A percentile compares a stretch with the other conserved stretches of the same genome.
Evolutionary conservation across 495 filamentous ascomycete genomes (phyloP).

Genomic region (Lentithecium fluviatile): DNA sequence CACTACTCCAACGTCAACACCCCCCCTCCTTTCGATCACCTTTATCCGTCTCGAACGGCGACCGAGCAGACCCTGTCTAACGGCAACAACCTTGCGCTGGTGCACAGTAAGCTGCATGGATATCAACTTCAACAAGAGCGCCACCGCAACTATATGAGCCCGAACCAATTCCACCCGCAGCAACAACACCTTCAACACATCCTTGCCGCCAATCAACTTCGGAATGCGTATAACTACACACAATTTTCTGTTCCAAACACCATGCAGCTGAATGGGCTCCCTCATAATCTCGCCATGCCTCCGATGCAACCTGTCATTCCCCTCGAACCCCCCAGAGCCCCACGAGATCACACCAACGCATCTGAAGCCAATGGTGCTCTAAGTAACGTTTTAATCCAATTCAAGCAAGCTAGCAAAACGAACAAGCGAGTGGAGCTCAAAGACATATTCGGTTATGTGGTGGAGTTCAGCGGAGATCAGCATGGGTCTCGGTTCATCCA

Average conservation of each 20-base stretch:
- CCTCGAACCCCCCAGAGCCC: slow-evolving; percentile 50
- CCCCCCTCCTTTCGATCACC: slow-evolving; percentile 40
- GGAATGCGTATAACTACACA: slow-evolving; percentile 28
- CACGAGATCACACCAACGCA: slow-evolving; percentile 60
- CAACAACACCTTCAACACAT: slow-evolving; percentile 34
- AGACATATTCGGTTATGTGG: slow-evolving; percentile 86
- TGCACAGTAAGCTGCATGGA: slow-evolving; percentile 53
- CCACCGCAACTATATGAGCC: slow-evolving; percentile 25
- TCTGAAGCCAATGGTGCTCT: slow-evolving; percentile 58
- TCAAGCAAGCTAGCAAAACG: slow-evolving; percentile 69
- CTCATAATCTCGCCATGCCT: slow-evolving; percentile 27
- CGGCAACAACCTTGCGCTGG: slow-evolving; percentile 46
- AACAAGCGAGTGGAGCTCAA: slow-evolving; percentile 83
- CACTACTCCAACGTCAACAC: slow-evolving; percentile 44
- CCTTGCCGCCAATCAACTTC: slow-evolving; percentile 32
- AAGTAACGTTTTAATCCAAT: slow-evolving; percentile 76
- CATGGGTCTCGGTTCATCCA: slow-evolving; percentile 96
- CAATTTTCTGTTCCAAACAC: slow-evolving; percentile 34
- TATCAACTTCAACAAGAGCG: slow-evolving; percentile 42
- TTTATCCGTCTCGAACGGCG: slow-evolving; percentile 29
- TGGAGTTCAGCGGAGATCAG: slow-evolving; percentile 95
- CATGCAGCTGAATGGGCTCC: slow-evolving; percentile 38
- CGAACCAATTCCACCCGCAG: slow-evolving; percentile 24
- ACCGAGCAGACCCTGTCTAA: slow-evolving; percentile 46
- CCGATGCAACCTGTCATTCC: slow-evolving; percentile 34